A percentile compares a stretch with the other conserved stretches of the same genome.
phyloP scores from a whole-genome alignment of 106 monocot species.

The Chionographis japonica region DNA sequence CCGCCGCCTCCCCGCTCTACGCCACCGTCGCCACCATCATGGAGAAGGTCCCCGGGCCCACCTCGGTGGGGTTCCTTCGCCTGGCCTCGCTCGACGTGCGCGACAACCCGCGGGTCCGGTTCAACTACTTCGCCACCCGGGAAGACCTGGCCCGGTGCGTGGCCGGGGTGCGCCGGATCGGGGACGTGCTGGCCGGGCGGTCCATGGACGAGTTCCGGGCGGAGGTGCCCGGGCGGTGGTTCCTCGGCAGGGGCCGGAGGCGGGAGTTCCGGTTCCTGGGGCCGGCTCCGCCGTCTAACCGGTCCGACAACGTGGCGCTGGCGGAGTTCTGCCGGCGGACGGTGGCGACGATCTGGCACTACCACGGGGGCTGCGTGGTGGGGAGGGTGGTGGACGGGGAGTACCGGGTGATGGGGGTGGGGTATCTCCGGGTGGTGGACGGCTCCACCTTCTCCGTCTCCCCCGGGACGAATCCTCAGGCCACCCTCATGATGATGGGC shows the following conservation, averaged over 20 bases:
- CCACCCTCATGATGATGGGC: constrained; percentile 93
- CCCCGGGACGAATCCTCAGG: constrained; percentile 93
- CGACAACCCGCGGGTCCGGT: constrained; percentile 64
- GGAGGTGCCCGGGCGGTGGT: constrained; percentile 13
- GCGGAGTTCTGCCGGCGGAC: constrained; percentile 69
- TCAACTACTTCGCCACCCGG: constrained; percentile 78
- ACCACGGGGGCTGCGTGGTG: constrained; percentile 78
- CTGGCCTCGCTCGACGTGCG: constrained; percentile 53
- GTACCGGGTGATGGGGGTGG: constrained; percentile 51
- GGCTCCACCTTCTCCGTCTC: constrained; percentile 63
- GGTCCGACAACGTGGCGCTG: constrained; percentile 40
- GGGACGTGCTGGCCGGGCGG: constrained; percentile 36
- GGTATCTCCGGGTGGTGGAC: constrained; percentile 61
- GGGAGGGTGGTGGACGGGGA: constrained; percentile 78
- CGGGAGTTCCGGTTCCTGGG: constrained; percentile 64
- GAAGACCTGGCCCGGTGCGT: constrained; percentile 68
- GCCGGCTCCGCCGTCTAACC: constrained; percentile 37
- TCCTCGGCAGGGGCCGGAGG: constrained; percentile 5
- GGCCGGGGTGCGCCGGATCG: constrained; percentile 45
- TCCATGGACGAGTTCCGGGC: constrained; percentile 66
- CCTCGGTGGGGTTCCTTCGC: constrained; percentile 62
- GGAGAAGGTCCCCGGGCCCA: constrained; percentile 72
- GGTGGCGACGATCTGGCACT: constrained; percentile 83
- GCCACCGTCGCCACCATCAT: constrained; percentile 72
- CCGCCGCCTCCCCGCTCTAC: constrained; percentile 35